Conservation (phyloP, 352 stramenopile species). For the Phytophthora crassamura region DNA sequence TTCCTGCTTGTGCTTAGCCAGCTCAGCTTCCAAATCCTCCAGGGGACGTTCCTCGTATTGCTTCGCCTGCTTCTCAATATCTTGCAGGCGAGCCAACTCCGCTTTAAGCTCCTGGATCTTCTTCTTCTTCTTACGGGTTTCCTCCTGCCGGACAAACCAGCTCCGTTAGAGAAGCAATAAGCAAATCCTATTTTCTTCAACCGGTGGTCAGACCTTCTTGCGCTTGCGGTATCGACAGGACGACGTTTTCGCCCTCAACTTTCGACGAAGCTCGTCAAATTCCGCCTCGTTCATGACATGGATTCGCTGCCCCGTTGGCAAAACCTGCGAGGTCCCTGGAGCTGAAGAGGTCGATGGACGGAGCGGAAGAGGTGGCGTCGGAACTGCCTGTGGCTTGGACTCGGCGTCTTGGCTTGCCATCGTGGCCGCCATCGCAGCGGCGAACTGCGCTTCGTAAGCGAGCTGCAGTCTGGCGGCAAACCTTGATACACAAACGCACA, state of each 20-base stretch:
- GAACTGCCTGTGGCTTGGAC: neutral
- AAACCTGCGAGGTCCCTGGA: neutral
- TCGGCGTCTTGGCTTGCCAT: no score
- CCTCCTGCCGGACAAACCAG: conserved; percentile 10
- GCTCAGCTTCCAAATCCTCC: conserved; percentile 15
- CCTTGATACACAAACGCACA: no score
- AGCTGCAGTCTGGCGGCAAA: no score
- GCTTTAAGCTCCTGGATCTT: conserved; percentile 16
- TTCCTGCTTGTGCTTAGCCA: conserved; percentile 13
- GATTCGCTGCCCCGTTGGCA: conserved; percentile 25
- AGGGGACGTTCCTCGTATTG: conserved; percentile 23
- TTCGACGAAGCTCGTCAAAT: conserved; percentile 38
- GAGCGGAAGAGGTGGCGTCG: neutral
- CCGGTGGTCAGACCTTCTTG: no score
- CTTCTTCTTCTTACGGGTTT: conserved; percentile 8
- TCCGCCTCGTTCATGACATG: conserved; percentile 30
- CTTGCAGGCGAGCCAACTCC: conserved; percentile 20
- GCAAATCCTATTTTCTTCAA: no score
- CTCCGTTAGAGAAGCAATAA: neutral
- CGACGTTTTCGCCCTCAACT: conserved; percentile 40
- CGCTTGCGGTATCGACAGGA: conserved; percentile 45
- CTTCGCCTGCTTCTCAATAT: conserved; percentile 9
- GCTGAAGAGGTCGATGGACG: no score
- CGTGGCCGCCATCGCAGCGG: no score
- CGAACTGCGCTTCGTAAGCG: no score